phyloP scores from a whole-genome alignment of 805 yeast species.

The Metschnikowia matae region DNA sequence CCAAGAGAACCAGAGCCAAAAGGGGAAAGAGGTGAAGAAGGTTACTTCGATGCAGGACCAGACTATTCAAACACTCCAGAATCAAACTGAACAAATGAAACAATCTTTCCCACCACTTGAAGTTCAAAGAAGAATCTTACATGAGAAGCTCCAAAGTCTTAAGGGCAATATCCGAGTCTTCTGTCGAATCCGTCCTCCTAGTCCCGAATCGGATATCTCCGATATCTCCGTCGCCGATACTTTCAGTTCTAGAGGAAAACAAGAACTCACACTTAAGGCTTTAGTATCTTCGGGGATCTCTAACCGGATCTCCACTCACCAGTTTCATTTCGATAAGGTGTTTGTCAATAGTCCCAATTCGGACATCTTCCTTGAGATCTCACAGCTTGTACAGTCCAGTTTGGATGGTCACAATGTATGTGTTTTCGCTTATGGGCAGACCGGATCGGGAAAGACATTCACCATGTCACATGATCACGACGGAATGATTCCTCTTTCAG shows the following conservation, averaged over 20 bases:
- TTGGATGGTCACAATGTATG: constrained; percentile 85
- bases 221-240: constrained; percentile 16
- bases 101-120: constrained; percentile 48
- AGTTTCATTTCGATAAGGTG: constrained; percentile 73
- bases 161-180: constrained; percentile 91
- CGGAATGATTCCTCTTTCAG: constrained; percentile 81
- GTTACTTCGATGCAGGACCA: constrained; percentile 9
- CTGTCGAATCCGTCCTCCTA: constrained; percentile 72
- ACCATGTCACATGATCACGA: constrained; percentile 73
- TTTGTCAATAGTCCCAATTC: constrained; percentile 55
- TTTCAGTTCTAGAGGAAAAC: constrained; percentile 33
- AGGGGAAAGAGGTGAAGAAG: not conserved
- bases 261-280: constrained; percentile 25
- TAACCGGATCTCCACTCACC: constrained; percentile 7
- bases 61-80: constrained; percentile 7
- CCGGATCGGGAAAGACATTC: constrained; percentile 86
- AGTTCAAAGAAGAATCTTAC: constrained; percentile 55
- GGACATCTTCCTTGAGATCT: constrained; percentile 76
- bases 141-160: constrained; percentile 73
- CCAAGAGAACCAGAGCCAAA: not conserved
- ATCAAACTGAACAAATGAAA: constrained; percentile 8
- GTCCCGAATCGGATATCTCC: not conserved
- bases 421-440: constrained; percentile 95
- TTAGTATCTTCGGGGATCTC: not conserved
- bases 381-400: constrained; percentile 69